Percentiles rank a stretch among this genome's conserved stretches.
These are phyloP conservation scores for Cytospora paraplurivora DNA, from an alignment of 2,329 filamentous ascomycete species.

Conservation along the genomic window DNA sequence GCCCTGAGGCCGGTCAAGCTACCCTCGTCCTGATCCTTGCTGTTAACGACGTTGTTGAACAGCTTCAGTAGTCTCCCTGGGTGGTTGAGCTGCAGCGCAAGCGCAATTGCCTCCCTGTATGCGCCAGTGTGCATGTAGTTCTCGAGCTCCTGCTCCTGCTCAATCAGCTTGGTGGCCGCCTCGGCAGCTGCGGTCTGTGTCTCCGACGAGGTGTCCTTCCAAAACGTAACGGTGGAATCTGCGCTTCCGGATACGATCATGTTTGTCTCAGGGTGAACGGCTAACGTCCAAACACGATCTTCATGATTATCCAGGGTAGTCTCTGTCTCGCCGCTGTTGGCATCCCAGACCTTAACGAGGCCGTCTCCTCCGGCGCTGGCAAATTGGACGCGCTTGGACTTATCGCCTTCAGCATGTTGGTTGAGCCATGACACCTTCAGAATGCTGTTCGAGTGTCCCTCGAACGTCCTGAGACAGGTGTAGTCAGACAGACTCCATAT, in stretches of 20 bases:
- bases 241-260: constrained; percentile 87
- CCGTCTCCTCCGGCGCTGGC: constrained; percentile 92
- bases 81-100: constrained; percentile 92
- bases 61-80: constrained; percentile 82
- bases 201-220: constrained; percentile 84
- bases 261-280: constrained; percentile 68
- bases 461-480: constrained; percentile 88
- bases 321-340: constrained; percentile 78
- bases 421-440: constrained; percentile 90
- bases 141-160: constrained; percentile 91
- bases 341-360: constrained; percentile 95
- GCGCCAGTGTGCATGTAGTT: constrained; percentile 88
- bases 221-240: constrained; percentile 92
- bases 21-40: constrained; percentile 58
- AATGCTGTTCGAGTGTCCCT: constrained; percentile 94
- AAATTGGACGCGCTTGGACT: constrained; percentile 65
- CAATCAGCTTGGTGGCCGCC: constrained; percentile 73
- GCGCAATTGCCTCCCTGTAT: constrained; percentile 88
- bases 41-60: constrained; percentile 77
- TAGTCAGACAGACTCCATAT: constrained; percentile 94
- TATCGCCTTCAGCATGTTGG: constrained; percentile 50
- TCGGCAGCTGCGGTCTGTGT: constrained; percentile 75
- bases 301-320: constrained; percentile 96
- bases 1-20: constrained; percentile 66
- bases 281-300: constrained; percentile 90